Evolutionary conservation across 1,284 basidiomycete genomes (phyloP).

Genomic region (Cystobasidiaceae sp.): DNA sequence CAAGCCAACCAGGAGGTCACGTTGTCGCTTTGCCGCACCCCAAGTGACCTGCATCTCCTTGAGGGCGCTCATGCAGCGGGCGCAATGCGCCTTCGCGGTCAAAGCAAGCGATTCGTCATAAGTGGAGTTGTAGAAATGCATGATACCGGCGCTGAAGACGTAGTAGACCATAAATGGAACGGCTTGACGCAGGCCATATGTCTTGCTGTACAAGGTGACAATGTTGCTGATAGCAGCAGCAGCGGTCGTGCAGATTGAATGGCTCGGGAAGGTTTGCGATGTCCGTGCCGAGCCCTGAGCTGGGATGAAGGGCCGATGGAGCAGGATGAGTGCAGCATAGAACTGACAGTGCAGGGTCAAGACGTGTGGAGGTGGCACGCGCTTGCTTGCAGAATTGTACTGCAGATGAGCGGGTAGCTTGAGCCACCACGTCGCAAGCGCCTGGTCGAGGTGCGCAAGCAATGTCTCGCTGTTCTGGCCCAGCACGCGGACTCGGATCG

Average conservation of each 20-base stretch:
- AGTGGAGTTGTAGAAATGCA: conserved; percentile 48
- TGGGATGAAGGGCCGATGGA: conserved; percentile 62
- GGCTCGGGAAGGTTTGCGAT: conserved; percentile 59
- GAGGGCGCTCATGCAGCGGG: conserved; percentile 64
- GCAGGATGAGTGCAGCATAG: conserved; percentile 70
- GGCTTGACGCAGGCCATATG: conserved; percentile 59
- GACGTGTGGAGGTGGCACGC: conserved; percentile 46
- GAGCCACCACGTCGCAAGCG: conserved; percentile 70
- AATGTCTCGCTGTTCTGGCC: conserved; percentile 55
- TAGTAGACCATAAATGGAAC: conserved; percentile 70
- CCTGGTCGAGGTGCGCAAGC: conserved; percentile 58
- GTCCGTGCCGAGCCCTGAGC: conserved; percentile 47
- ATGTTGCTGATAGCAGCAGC: conserved; percentile 74
- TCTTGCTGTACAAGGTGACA: conserved; percentile 49
- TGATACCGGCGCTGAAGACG: conserved; percentile 72
- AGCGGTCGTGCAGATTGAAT: conserved; percentile 65
- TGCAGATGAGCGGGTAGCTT: conserved; percentile 65
- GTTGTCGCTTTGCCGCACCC: conserved; percentile 68
- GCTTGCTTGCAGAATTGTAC: conserved; percentile 37
- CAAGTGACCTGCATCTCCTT: conserved; percentile 65
- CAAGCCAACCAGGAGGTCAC: conserved; percentile 62
- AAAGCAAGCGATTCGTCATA: conserved; percentile 41
- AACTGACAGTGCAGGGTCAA: conserved; percentile 77
- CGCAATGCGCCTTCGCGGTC: conserved; percentile 53
- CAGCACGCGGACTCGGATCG: conserved; percentile 56